phyloP scores from a whole-genome alignment of 306 rosid genomes.

The Ceratonia siliqua region DNA sequence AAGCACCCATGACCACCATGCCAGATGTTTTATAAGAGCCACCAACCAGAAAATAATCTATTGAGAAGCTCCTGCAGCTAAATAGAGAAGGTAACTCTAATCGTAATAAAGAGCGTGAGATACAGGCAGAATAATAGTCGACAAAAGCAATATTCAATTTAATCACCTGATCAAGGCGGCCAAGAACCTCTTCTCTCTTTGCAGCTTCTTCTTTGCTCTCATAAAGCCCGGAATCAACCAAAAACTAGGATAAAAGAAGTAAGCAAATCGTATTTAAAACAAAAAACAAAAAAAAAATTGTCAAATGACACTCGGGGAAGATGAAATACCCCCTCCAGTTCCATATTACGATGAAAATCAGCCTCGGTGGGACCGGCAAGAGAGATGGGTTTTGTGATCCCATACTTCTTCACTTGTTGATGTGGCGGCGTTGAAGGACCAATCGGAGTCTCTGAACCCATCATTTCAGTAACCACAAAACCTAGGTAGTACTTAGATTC shows the following conservation, averaged over 20 bases:
- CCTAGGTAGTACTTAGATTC: conserved; percentile 25
- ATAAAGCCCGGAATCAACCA: conserved; percentile 77
- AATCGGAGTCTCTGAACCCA: conserved; percentile 50
- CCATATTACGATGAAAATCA: conserved; percentile 67
- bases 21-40: neutral
- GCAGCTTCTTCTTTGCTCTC: conserved; percentile 73
- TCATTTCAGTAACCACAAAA: conserved; percentile 53
- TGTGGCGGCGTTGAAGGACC: conserved; percentile 40
- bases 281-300: neutral
- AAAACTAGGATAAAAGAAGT: conserved; percentile 41
- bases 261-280: neutral
- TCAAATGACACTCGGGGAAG: neutral
- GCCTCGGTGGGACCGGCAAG: conserved; percentile 77
- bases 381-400: conserved; percentile 76
- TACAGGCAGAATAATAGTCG: neutral
- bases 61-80: neutral
- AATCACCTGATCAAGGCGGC: conserved; percentile 69
- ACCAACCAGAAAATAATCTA: neutral
- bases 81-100: neutral
- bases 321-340: conserved; percentile 73
- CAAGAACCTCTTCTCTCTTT: conserved; percentile 73
- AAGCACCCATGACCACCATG: neutral
- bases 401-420: conserved; percentile 45
- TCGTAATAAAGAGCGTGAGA: neutral
- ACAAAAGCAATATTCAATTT: neutral